A percentile compares a stretch with the other conserved stretches of the same genome.
These are phyloP conservation scores for Diaporthe destruens DNA, from an alignment of 2,329 filamentous ascomycete genomes.

Conservation along the genomic window DNA sequence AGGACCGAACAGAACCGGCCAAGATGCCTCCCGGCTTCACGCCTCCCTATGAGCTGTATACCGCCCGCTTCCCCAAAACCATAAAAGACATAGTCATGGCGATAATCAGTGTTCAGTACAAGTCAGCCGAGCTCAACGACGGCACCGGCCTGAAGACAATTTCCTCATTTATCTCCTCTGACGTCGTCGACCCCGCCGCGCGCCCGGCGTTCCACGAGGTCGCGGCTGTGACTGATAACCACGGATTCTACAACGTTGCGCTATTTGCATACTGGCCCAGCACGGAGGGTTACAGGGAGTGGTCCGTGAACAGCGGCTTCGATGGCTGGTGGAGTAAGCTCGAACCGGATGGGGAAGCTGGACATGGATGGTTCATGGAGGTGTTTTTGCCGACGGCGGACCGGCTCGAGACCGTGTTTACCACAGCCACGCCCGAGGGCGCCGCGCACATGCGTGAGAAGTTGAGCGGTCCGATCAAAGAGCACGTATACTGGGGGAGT, in stretches of 20 bases:
- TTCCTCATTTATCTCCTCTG: background rate
- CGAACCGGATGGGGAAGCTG: constrained; percentile 41
- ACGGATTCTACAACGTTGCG: constrained; percentile 51
- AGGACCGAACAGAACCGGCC: background rate
- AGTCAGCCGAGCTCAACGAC: constrained; percentile 1
- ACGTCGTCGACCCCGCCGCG: background rate
- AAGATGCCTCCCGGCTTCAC: background rate
- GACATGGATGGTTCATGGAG: constrained; percentile 58
- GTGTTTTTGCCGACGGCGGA: constrained; percentile 56
- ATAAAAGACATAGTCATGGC: constrained; percentile 15
- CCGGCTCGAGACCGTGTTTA: constrained; percentile 59
- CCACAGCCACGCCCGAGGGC: constrained; percentile 54
- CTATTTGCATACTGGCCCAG: constrained; percentile 56
- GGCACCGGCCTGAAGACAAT: background rate
- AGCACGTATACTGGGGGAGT: constrained; percentile 62
- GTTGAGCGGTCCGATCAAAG: constrained; percentile 53
- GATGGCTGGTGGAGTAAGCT: constrained; percentile 53
- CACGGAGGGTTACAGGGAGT: constrained; percentile 47
- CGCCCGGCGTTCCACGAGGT: constrained; percentile 48
- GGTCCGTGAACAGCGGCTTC: constrained; percentile 53
- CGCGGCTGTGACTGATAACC: constrained; percentile 50
- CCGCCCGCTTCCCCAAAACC: background rate
- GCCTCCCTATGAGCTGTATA: background rate
- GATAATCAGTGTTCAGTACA: constrained; percentile 15
- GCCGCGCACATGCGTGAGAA: constrained; percentile 55